Base-by-base conservation (phyloP, 2,329 filamentous ascomycete genomes). In the Epichloe festucae region DNA sequence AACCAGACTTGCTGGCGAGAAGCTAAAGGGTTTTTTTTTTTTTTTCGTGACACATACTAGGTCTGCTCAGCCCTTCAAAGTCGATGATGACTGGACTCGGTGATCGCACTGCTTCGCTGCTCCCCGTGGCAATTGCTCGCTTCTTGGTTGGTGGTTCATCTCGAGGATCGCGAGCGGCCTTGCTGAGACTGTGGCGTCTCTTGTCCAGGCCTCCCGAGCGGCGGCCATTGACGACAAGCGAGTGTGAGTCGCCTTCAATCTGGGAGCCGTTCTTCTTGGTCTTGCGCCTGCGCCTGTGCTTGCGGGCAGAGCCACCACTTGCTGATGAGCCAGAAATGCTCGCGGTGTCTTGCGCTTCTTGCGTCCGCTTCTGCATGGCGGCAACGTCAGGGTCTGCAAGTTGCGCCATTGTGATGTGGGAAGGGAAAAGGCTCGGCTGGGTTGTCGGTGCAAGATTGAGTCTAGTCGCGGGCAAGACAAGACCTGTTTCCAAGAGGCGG, bases 81-180 rank as follows among this genome's bases (percentile, higher is more conserved):
- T 82, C 78, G 56, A 82, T 79, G 56, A 82, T 79, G 40, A 81
- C 68, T 14, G 78, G 79, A 53, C 72, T 78, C 5, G 75, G 75
- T 5, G 76, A 57, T 8, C 50, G 51, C 2, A 46, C 52, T 5
- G 36, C 34, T 53, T 57, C 40, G 49, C 52, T 45, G 50, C 55
- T 15, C 52, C 50, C 54, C 23, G 57, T 55, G 21, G 50, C 52
- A 38, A 61, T 15, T 17, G 57, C 43, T 56, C 65, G 67, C 63
- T 70, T 70, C 62, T 67, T 70, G 46, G 62, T 57, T 3, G 67
- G 61, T 2, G 74, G 73, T 58, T 78, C 72, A 60, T 82, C 79
- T 53, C 76, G 70, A 15, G 77, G 77, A 60, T 82, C 79, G 53
- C 79, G 70, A n/a, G 78, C 78, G 4, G 79, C 77, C 57, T 81